Percentiles rank a stretch among this genome's conserved stretches.
These are phyloP conservation scores for Cucumis hystrix DNA, from an alignment of 306 rosid species.

Conservation along the genomic window DNA sequence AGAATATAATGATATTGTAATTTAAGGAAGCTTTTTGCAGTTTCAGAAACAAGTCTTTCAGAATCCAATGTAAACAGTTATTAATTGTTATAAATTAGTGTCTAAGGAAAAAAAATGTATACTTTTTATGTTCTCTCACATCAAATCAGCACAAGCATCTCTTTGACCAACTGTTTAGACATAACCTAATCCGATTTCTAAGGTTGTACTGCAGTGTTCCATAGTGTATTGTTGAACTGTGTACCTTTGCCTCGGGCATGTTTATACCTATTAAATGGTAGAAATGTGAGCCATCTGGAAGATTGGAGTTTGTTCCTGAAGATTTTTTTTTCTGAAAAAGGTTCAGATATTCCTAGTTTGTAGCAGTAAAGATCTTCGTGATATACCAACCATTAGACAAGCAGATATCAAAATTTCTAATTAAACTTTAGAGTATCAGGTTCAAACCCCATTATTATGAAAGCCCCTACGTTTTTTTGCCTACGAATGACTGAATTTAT, in stretches of 20 bases:
- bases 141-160: conserved; percentile 5
- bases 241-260: not conserved
- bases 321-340: not conserved
- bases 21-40: not conserved
- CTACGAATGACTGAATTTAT: not conserved
- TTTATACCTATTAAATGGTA: not conserved
- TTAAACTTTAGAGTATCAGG: not conserved
- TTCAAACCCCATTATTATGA: not conserved
- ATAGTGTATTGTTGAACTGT: not conserved
- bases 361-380: not conserved
- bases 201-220: not conserved
- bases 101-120: not conserved
- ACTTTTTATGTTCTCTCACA: not conserved
- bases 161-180: not conserved
- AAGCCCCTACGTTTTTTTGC: not conserved
- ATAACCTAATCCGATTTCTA: not conserved
- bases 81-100: not conserved
- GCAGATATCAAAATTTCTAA: not conserved
- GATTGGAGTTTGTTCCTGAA: not conserved
- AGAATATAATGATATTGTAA: not conserved
- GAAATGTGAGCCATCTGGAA: not conserved
- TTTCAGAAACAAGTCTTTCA: not conserved
- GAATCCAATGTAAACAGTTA: not conserved
- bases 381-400: not conserved
- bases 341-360: not conserved